Conservation (phyloP, 2,329 filamentous ascomycete genomes). For the Lachnellula willkommii region DNA sequence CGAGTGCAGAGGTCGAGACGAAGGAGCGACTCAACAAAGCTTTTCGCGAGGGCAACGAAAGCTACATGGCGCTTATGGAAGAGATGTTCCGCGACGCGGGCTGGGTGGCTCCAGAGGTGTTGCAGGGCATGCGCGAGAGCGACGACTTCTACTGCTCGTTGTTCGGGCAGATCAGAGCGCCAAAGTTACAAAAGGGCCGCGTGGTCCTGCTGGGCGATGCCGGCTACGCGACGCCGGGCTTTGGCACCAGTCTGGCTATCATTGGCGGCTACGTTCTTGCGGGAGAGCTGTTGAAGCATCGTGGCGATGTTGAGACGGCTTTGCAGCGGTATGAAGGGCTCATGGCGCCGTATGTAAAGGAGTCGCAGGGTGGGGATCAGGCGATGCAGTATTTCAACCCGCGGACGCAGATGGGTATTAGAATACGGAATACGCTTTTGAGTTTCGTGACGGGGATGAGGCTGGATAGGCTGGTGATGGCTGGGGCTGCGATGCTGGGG, state of each 20-base stretch:
- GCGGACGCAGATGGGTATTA: conserved; percentile 8
- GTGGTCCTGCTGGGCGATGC: conserved; percentile 28
- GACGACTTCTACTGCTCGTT: conserved; percentile 15
- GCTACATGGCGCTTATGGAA: conserved; percentile 8
- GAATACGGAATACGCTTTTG: conserved; percentile 11
- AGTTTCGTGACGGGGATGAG: conserved; percentile 7
- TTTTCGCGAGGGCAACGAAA: conserved; percentile 4
- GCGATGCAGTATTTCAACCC: conserved; percentile 9
- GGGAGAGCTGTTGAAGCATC: conserved; percentile 36
- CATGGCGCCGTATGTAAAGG: conserved; percentile 6
- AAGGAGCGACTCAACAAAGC: conserved; percentile 7
- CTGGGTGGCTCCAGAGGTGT: conserved; percentile 8
- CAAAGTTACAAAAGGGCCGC: conserved; percentile 6
- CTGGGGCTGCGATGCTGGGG: conserved; percentile 1
- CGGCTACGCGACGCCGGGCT: conserved; percentile 39
- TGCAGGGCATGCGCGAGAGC: conserved; percentile 8
- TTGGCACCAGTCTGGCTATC: conserved; percentile 38
- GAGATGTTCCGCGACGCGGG: conserved; percentile 8
- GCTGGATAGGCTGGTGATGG: conserved; percentile 7
- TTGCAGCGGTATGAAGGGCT: conserved; percentile 42
- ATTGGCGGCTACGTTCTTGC: conserved; percentile 42
- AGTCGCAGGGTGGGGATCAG: conserved; percentile 3
- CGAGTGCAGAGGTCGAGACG: conserved; percentile 4
- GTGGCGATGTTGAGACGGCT: conserved; percentile 30
- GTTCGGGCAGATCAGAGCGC: conserved; percentile 9